Percentiles rank a stretch among this genome's conserved stretches.
These are phyloP conservation scores for Citrus unshiu DNA, from an alignment of 345 rosid species.

Conservation along the genomic window DNA sequence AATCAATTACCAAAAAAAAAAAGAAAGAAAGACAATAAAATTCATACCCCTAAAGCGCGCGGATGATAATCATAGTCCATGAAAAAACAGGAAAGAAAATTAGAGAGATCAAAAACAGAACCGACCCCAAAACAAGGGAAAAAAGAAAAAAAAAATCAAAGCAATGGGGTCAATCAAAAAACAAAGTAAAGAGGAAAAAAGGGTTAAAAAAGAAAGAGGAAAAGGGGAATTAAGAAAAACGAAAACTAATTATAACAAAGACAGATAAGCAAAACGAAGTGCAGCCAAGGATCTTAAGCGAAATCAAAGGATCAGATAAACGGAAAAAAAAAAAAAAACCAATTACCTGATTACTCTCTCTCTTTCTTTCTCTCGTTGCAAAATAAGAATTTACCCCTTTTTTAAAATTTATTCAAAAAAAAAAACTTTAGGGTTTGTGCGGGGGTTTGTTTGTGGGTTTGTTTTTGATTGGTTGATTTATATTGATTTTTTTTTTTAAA, in stretches of 20 bases:
- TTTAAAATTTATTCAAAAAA: too few species aligned
- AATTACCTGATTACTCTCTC: slow-evolving; percentile 6
- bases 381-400: neutral
- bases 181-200: neutral
- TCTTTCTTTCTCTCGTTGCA: neutral
- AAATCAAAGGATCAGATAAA: neutral
- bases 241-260: neutral
- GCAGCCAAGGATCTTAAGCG: slow-evolving; percentile 4
- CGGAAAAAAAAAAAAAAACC: neutral
- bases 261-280: neutral
- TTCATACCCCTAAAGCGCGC: slow-evolving; percentile 36
- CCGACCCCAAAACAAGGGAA: neutral
- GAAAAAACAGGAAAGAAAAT: slow-evolving; percentile 5
- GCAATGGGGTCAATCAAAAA: neutral
- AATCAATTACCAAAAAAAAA: neutral
- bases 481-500: too few species aligned
- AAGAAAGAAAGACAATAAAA: slow-evolving; percentile 6
- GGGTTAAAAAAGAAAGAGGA: neutral
- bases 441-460: neutral
- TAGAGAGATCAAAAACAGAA: slow-evolving; percentile 2
- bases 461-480: neutral
- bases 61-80: slow-evolving; percentile 42
- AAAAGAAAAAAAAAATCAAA: neutral
- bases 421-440: too few species aligned
- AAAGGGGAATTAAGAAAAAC: neutral